Evolutionary conservation across 495 filamentous ascomycete genomes (phyloP).

Genomic region (Tetracladium setigerum): DNA sequence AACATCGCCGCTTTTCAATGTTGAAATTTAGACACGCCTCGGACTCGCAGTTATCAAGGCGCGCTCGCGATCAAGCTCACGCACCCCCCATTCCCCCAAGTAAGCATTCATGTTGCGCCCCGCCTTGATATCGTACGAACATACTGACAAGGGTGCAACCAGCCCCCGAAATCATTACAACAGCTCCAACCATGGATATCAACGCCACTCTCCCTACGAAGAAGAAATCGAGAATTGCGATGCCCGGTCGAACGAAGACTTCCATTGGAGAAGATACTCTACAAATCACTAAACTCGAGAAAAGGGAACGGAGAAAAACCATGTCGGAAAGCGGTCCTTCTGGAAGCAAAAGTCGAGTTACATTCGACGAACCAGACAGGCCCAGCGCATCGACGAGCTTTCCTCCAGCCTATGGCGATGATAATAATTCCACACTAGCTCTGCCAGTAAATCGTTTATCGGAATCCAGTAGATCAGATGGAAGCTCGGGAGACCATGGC

Average conservation of each 20-base stretch:
- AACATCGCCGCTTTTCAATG: conserved; percentile 74
- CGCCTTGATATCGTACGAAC: not conserved
- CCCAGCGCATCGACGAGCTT: conserved; percentile 39
- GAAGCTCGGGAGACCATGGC: conserved; percentile 69
- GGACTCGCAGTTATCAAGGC: conserved; percentile 78
- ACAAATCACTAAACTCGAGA: conserved; percentile 19
- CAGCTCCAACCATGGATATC: conserved; percentile 71
- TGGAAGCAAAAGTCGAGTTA: conserved; percentile 38
- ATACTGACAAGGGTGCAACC: not conserved
- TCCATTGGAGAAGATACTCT: conserved; percentile 16
- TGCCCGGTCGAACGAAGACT: conserved; percentile 35
- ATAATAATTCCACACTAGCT: conserved; percentile 57
- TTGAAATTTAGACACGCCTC: conserved; percentile 89
- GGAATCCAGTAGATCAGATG: conserved; percentile 88
- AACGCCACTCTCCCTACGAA: conserved; percentile 36
- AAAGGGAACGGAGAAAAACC: conserved; percentile 32
- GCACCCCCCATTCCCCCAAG: conserved; percentile 65
- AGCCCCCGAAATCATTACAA: conserved; percentile 91
- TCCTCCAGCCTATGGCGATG: conserved; percentile 57
- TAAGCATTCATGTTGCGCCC: conserved; percentile 32
- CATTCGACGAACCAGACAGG: conserved; percentile 62
- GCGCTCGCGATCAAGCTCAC: conserved; percentile 64
- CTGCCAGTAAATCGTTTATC: conserved; percentile 68
- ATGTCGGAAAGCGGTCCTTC: conserved; percentile 33
- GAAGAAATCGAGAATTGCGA: conserved; percentile 42